Percentiles rank a stretch among this genome's conserved stretches.
These are phyloP conservation scores for Colletotrichum tropicale DNA, from an alignment of 2,329 filamentous ascomycete species.

Conservation along the genomic window DNA sequence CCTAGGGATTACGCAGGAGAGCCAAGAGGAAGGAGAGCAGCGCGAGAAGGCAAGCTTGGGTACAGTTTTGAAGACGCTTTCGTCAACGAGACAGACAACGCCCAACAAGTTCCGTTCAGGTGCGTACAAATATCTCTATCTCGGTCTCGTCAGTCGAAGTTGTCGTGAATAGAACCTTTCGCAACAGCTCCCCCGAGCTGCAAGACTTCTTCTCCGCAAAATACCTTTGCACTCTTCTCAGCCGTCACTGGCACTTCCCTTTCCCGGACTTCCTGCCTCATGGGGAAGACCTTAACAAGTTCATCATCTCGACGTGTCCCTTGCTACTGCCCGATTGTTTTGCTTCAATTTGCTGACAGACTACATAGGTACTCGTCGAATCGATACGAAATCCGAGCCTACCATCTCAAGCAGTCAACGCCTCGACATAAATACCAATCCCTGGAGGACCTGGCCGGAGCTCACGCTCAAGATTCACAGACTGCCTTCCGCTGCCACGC, in stretches of 20 bases:
- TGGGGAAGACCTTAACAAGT: not conserved
- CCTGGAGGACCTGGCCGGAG: slow-evolving; percentile 39
- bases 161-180: not conserved
- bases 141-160: not conserved
- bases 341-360: not conserved
- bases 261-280: not conserved
- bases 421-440: not conserved
- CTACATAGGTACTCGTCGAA: not conserved
- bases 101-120: not conserved
- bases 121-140: not conserved
- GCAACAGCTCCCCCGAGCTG: not conserved
- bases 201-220: not conserved
- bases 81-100: not conserved
- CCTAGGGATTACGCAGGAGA: not conserved
- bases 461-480: slow-evolving; percentile 22
- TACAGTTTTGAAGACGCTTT: not conserved
- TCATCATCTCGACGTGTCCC: not conserved
- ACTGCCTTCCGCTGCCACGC: slow-evolving; percentile 31
- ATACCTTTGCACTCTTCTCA: not conserved
- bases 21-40: not conserved
- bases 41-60: not conserved
- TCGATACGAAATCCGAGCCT: not conserved
- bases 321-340: not conserved
- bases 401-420: not conserved
- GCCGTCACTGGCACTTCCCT: not conserved